Base-by-base conservation (phyloP, 805 yeast genomes). In the Teunomyces pallodes region DNA sequence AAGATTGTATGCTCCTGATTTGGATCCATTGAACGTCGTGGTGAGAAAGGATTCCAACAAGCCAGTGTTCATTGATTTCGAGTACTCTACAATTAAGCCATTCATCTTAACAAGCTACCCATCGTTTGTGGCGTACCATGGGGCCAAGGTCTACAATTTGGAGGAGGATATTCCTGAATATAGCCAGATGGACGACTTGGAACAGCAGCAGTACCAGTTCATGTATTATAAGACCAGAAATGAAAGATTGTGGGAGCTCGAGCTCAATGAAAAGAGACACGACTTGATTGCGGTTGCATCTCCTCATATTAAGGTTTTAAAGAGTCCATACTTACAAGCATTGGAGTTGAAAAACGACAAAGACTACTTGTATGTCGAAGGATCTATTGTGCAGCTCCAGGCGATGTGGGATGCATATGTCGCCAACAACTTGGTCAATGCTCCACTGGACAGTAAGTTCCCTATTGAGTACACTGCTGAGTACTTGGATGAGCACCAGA, bases 211-310 rank as follows among this genome's bases (percentile, higher is more conserved):
- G 64, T 87, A 87, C 58, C 84, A 85, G 59, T 91, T 87, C 69
- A 88, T 92, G 84, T 84, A 84, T 66, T 83, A 83, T 58, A 83
- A 92, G 67, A 91, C 98, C 4, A 84, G 97, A 75, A 90, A 91
- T 64, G 96, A 92, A 68, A 84, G 86, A 57, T 68, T 87, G 48
- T 92, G 96, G 91, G 98, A 92, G 68, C 69, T 80, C 50, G 80
- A 84, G 24, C 74, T 91, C 56, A 88, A 86, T 59, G 79, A 80
- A 42, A 76, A 76, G 40, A 74, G 80, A 47, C 84, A 82, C 53
- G 80, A 82, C 39, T 76, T 91, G 52, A 82, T 92, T 54, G 87
- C 87, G 9, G 82, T 92, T 20, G 90, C 90, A 54, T 83, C 88
- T 7, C 87, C 94, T 1, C 97, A 96, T 29, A 73, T 86, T 52